Base-by-base conservation (phyloP, 2,329 filamentous ascomycete species). In the Sclerotiophoma versabilis region DNA sequence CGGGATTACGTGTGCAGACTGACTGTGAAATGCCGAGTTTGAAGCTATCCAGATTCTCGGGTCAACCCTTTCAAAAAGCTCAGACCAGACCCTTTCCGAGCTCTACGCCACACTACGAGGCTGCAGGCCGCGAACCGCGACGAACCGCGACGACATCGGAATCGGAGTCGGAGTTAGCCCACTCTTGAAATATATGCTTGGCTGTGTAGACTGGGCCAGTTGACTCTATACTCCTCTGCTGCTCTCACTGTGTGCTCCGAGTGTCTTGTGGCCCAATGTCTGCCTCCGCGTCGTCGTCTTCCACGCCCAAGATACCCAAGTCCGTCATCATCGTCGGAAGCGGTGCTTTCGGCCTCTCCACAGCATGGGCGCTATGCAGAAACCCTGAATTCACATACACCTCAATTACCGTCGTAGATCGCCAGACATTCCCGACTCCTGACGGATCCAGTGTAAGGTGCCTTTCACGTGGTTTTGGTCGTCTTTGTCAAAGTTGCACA, bases 331-430 rank as follows among this genome's bases (percentile, higher is more conserved):
- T 82, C 52, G 66, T 82, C 30, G 80, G 80, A 51, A 79, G 80
- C 23, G 82, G 82, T 41, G 81, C 83, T 37, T 84, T 84, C 57
- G 82, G 82, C 25, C 76, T 89, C 48, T 84, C 84, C 7, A 89
- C 87, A 19, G 90, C 92, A 45, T 85, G 87, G 60, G 83, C 90
- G 12, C 83, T 97, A 39, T 80, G 87, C 54, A 81, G 83, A 60
- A 85, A 88, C 29, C 77, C 85, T 30, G 65, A 69, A 4, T 82
- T 75, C 77, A 78, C 79, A 29, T 65, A 78, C 47, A 81, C 79
- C 17, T 73, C 77, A 36, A 83, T 88, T 57, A 87, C 83, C 6
- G 71, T 88, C 27, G 71, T 88, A 49, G 85, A 88, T 60, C 77
- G 82, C 20, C 78, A 81, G 17, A 74, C 80, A 2, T 85, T 86